Evolutionary conservation across 345 rosid genomes (phyloP).

Genomic region (Salix viminalis): DNA sequence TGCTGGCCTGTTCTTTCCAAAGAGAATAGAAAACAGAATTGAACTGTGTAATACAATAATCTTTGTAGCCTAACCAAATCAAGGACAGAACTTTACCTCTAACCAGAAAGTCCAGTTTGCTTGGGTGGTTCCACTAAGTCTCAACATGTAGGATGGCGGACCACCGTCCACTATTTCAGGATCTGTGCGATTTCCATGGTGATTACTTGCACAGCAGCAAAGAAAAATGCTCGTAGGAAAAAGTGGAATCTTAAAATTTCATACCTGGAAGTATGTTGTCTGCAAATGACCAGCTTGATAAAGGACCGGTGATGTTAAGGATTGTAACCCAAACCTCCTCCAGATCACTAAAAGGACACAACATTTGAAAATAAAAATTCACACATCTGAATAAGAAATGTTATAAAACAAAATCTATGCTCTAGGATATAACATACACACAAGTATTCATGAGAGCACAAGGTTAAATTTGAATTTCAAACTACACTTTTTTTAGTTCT

Average conservation of each 20-base stretch:
- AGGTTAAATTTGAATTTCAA: neutral
- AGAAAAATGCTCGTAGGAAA: neutral
- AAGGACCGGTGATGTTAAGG: slow-evolving; percentile 85
- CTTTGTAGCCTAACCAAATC: neutral
- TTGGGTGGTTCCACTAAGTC: slow-evolving; percentile 67
- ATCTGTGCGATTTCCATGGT: slow-evolving; percentile 35
- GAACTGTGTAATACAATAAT: neutral
- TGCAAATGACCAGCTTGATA: slow-evolving; percentile 91
- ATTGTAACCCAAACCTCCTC: slow-evolving; percentile 92
- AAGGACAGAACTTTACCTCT: slow-evolving; percentile 45
- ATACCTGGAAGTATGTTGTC: slow-evolving; percentile 69
- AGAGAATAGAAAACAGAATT: neutral
- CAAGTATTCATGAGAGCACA: neutral
- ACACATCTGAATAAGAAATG: neutral
- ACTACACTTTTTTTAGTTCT: neutral
- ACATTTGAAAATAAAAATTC: neutral
- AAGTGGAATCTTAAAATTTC: neutral
- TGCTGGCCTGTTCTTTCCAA: slow-evolving; percentile 45
- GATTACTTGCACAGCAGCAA: neutral
- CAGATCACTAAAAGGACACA: slow-evolving; percentile 54
- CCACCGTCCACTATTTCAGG: slow-evolving; percentile 60
- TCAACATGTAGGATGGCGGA: slow-evolving; percentile 76
- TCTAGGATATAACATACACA: neutral
- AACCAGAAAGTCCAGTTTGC: slow-evolving; percentile 93
- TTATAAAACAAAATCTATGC: neutral